Base-by-base conservation (phyloP, 306 rosid species). In the Cucumis hystrix region DNA sequence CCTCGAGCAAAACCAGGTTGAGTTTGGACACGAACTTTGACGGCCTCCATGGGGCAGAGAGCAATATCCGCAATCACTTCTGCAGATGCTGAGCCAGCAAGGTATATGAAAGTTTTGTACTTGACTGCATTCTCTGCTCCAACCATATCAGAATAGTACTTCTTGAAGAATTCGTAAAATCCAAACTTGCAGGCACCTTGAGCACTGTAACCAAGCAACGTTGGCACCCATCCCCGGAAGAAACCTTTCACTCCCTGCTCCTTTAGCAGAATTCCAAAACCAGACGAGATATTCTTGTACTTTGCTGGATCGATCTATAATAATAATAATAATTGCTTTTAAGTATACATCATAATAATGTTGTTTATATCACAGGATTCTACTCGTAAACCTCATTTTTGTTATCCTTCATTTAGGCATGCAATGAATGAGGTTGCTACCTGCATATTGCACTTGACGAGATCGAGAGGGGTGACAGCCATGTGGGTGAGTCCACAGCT, bases 381-480 rank as follows among this genome's bases (percentile, higher is more conserved):
- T 33, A 33, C 37, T 3, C 37, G 37, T 33, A 33, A 33, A 33
- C 37, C 37, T 33, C 37, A 33, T 33, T 33, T 33, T 33, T 33
- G 37, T 33, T 33, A 33, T 33, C 37, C 37, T 33, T 33, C 37
- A 33, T 39, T 43, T 43, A 43, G 49, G 49, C 49, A 43, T 43
- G 49, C 49, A 43, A 6, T 2, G 51, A 45, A 45, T 45, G 51
- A 10, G 4, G 54, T 47, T 11, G 52, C 1, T 52, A 52, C 98
- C 92, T 93, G 98, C 98, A 91, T 93, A 78, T 91, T 91, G 85
- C 98, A 93, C 86, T 93, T 93, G 85, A 90, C 84, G 23, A 93
- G 80, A 78, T 93, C 98, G 15, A 87, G 75, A 69, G 98, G 98
- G 72, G 98, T 93, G 84, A 91, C 87, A 7, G 88, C 77, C 88